These are phyloP conservation scores for Laguncularia racemosa DNA, from an alignment of 345 rosid species.

Conservation along the genomic window DNA sequence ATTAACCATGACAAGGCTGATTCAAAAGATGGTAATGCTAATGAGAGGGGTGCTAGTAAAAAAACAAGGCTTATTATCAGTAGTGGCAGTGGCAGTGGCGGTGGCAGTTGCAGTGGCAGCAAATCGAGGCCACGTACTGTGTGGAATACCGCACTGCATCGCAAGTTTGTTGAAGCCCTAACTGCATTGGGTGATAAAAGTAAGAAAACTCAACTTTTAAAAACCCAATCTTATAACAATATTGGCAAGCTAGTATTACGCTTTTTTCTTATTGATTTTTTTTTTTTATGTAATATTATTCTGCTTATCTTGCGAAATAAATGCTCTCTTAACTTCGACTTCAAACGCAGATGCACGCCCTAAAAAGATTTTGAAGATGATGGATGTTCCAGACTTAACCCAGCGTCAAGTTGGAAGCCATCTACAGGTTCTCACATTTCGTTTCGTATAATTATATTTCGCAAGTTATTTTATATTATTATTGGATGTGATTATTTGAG, in stretches of 20 bases:
- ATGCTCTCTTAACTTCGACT: too few species aligned
- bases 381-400: slow-evolving; percentile 37
- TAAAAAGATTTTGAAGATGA: slow-evolving; percentile 23
- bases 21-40: neutral
- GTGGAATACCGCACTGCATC: slow-evolving; percentile 36
- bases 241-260: too few species aligned
- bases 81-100: neutral
- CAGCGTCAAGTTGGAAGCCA: slow-evolving; percentile 47
- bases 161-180: slow-evolving; percentile 31
- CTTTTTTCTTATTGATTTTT: too few species aligned
- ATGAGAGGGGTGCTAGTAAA: neutral
- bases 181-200: slow-evolving; percentile 28
- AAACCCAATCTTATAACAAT: neutral
- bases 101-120: neutral
- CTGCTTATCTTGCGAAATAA: neutral
- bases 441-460: neutral
- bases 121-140: slow-evolving; percentile 2
- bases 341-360: slow-evolving; percentile 43
- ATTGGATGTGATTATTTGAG: neutral
- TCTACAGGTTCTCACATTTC: slow-evolving; percentile 38
- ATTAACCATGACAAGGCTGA: neutral
- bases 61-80: too few species aligned
- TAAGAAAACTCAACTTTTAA: slow-evolving; percentile 11
- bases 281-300: neutral
- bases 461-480: neutral